These are phyloP conservation scores for Pyropia haitanensis DNA, from an alignment of 23 red algal genomes.

Conservation along the genomic window DNA sequence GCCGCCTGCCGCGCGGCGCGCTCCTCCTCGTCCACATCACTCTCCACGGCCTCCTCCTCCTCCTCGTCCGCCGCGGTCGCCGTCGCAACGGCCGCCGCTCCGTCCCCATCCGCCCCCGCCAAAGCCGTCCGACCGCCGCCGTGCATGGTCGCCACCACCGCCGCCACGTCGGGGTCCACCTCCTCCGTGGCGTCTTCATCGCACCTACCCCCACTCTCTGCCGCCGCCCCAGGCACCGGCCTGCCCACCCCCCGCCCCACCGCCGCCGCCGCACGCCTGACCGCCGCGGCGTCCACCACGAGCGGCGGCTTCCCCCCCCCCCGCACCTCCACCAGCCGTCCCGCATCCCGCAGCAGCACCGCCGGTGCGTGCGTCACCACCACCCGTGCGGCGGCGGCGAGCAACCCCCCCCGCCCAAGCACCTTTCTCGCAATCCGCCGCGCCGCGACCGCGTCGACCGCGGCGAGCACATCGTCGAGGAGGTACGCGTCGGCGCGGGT, in stretches of 20 bases:
- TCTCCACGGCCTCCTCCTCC: slow-evolving; percentile 1
- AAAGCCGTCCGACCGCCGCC: too few species aligned
- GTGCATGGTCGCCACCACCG: too few species aligned
- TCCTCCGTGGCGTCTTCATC: too few species aligned
- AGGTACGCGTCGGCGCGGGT: slow-evolving; percentile 36
- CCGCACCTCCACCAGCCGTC: slow-evolving; percentile 1
- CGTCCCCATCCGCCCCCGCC: too few species aligned
- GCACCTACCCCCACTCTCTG: too few species aligned
- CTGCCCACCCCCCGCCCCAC: too few species aligned
- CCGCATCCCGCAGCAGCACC: slow-evolving; percentile 14
- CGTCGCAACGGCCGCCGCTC: too few species aligned
- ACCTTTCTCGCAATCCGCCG: slow-evolving; percentile 29
- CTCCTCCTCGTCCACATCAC: neutral
- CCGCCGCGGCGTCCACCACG: too few species aligned
- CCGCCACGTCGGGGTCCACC: too few species aligned
- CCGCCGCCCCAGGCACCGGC: too few species aligned
- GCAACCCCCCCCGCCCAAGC: slow-evolving; percentile 20
- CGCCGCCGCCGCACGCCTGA: too few species aligned
- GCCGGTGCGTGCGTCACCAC: slow-evolving; percentile 61
- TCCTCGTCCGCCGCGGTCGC: neutral
- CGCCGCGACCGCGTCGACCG: slow-evolving; percentile 52
- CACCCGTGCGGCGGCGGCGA: slow-evolving; percentile 18
- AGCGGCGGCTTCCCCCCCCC: neutral
- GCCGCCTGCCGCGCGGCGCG: neutral
- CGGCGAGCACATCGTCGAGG: slow-evolving; percentile 72